Evolutionary conservation across 805 yeast genomes (phyloP), one percentile per base, ranked within the genome.

Genomic region (Scheffersomyces coipomensis): DNA sequence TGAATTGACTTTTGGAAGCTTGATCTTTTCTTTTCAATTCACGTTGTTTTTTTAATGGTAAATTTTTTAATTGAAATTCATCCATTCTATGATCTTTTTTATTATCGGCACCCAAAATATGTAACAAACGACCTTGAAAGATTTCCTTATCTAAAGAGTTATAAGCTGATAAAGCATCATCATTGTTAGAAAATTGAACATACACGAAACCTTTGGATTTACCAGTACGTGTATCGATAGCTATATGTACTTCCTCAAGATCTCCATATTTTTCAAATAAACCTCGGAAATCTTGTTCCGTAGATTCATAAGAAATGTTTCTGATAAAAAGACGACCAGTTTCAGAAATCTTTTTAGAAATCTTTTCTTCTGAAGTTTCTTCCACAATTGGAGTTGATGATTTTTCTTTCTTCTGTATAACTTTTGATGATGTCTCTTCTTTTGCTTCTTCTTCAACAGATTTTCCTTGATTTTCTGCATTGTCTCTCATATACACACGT

Each of bases 121-220:
- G 99, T 36, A 93, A 64, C 37, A 93, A 72, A 51, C 99, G 79
- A 37, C 99, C 99, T 65, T 93, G 98, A 70, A 87, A 91, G 57
- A 87, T 84, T 54, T 85, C 85, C 53, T 88, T 89, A 61, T 93
- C 99, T 36, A 90, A 68, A 11, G 73, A 76, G 25, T 73, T 61
- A 57, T 72, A 90, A 0, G 98, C 98, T 21, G 64, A 56, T 1
- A 84, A 79, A 0, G 99, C 99, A 55, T 83, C 83, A 8, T 76
- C 75, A 8, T 83, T 71, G 45, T 78, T 70, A n/a, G 60, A 65
- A 55, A 85, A 93, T 56, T 83, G 80, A 10, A 89, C 73, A 54
- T 90, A 90, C 0, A 93, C 96, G 60, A 88, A 88, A 0, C 99
- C 99, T 62, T 93, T 93, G 1, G 96, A 84, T 51, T 81, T 78